Evolutionary conservation across 371 early-diverging fungal genomes (phyloP).

Genomic region (Apophysomyces trapeziformis): DNA sequence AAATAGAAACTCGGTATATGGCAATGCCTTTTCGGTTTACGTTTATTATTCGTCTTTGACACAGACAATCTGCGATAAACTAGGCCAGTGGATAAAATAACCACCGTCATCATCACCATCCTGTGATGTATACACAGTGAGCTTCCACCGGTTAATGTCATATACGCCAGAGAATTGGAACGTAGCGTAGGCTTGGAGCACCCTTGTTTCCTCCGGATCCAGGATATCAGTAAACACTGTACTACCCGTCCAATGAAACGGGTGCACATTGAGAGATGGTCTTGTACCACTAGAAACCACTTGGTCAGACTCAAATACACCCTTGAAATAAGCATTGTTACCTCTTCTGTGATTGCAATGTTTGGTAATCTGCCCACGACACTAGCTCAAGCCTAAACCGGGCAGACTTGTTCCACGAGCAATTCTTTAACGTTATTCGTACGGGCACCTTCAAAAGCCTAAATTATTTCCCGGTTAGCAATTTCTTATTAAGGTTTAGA

Average conservation of each 20-base stretch:
- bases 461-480: neutral
- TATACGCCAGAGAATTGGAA: conserved; percentile 70
- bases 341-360: conserved; percentile 13
- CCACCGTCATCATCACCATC: neutral
- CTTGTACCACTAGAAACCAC: conserved; percentile 18
- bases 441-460: conserved; percentile 60
- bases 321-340: neutral
- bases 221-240: conserved; percentile 59
- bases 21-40: no score
- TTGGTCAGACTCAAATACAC: neutral
- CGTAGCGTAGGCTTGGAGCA: conserved; percentile 52
- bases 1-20: no score
- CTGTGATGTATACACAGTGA: conserved; percentile 46
- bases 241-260: conserved; percentile 68
- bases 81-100: conserved; percentile 1
- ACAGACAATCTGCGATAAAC: neutral
- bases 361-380: conserved; percentile 46
- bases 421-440: conserved; percentile 56
- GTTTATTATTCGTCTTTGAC: neutral
- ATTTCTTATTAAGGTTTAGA: neutral
- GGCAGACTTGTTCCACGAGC: conserved; percentile 67
- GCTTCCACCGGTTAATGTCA: conserved; percentile 76
- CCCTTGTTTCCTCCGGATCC: conserved; percentile 54
- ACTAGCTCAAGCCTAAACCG: conserved; percentile 59
- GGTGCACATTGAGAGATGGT: conserved; percentile 41